Conservation (phyloP, 495 filamentous ascomycete species). For the Melanomma pulvis-pyrius region DNA sequence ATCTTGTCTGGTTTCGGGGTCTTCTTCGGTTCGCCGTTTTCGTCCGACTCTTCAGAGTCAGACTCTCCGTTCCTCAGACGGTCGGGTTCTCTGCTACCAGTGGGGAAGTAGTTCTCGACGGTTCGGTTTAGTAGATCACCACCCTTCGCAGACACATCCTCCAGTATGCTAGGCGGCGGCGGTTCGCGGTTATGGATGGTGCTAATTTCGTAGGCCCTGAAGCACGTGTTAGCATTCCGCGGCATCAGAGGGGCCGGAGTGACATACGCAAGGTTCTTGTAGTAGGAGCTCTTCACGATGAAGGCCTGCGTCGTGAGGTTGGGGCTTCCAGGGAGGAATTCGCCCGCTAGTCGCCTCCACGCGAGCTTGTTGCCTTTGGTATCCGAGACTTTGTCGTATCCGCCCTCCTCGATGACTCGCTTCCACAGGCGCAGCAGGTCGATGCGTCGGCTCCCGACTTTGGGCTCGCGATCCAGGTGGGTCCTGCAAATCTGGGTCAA, state of each 20-base stretch:
- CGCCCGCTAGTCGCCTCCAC: conserved; percentile 71
- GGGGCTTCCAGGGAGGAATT: conserved; percentile 62
- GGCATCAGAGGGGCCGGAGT: not conserved
- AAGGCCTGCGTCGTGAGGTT: conserved; percentile 75
- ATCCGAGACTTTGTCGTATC: conserved; percentile 72
- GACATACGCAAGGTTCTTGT: conserved; percentile 71
- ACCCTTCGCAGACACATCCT: conserved; percentile 73
- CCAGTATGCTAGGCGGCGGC: conserved; percentile 79
- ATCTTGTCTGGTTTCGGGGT: conserved; percentile 67
- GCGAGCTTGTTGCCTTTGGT: conserved; percentile 73
- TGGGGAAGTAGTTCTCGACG: conserved; percentile 66
- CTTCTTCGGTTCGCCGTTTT: conserved; percentile 57
- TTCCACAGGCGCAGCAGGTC: conserved; percentile 74
- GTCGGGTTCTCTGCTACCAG: conserved; percentile 43
- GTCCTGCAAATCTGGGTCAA: conserved; percentile 52
- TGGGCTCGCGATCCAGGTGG: conserved; percentile 69
- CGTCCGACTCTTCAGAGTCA: conserved; percentile 48
- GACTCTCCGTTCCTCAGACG: conserved; percentile 42
- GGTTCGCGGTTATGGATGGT: conserved; percentile 71
- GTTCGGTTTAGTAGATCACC: conserved; percentile 76
- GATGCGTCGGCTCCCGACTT: conserved; percentile 69
- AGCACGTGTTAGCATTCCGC: conserved; percentile 10
- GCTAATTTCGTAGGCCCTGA: conserved; percentile 74
- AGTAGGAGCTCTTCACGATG: conserved; percentile 77
- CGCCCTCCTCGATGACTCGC: conserved; percentile 67